phyloP scores from a whole-genome alignment of 2,329 filamentous ascomycete genomes.

The Catunica adiposa region DNA sequence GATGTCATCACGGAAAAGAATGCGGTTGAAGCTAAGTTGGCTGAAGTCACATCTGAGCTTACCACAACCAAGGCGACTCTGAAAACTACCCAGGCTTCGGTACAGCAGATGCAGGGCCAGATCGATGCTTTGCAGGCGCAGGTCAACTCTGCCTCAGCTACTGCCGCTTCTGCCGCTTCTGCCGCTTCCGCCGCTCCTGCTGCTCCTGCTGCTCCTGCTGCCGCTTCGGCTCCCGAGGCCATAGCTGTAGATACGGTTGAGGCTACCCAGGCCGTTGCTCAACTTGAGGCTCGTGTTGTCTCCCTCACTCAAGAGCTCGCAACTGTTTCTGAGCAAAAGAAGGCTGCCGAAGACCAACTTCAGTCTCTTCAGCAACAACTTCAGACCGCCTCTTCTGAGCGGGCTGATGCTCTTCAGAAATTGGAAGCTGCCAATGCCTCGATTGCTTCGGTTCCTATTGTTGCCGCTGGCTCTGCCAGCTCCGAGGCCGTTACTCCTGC shows the following conservation, averaged over 20 bases:
- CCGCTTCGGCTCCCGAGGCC: not conserved
- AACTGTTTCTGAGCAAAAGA: constrained; percentile 19
- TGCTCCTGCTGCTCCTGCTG: too few species aligned
- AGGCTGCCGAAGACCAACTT: constrained; percentile 6
- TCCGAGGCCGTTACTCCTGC: constrained; percentile 16
- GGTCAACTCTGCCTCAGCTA: not conserved
- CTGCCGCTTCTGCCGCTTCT: too few species aligned
- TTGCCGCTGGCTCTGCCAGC: constrained; percentile 30
- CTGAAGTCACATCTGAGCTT: constrained; percentile 36
- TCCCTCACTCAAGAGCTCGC: constrained; percentile 34
- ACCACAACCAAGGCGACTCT: constrained; percentile 28
- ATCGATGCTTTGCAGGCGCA: constrained; percentile 23
- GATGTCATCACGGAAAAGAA: constrained; percentile 36
- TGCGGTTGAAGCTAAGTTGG: constrained; percentile 34
- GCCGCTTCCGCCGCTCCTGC: too few species aligned
- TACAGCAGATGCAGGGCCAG: constrained; percentile 26
- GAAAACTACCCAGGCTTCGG: constrained; percentile 21
- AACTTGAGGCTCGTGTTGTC: constrained; percentile 14
- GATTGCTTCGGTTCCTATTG: constrained; percentile 44
- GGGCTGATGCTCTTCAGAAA: constrained; percentile 49
- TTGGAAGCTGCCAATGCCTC: constrained; percentile 46
- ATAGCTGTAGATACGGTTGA: constrained; percentile 16
- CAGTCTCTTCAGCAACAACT: constrained; percentile 37
- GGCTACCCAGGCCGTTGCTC: constrained; percentile 2
- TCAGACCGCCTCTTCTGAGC: constrained; percentile 48